These are phyloP conservation scores for Moelleriella libera DNA, from an alignment of 2,329 filamentous ascomycete genomes.

Conservation along the genomic window DNA sequence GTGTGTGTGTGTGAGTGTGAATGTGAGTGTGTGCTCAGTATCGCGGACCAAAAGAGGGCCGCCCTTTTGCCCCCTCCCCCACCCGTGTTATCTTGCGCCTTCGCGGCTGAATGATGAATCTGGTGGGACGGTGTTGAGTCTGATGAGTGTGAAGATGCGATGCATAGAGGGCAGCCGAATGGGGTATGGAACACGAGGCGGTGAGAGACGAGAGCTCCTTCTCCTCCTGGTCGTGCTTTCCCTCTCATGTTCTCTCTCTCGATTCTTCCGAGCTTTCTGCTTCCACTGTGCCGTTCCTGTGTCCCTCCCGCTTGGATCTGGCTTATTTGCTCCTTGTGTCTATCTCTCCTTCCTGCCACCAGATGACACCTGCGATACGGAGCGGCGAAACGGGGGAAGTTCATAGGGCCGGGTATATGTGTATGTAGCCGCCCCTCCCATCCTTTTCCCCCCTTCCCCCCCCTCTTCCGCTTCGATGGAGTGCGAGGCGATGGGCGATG, in stretches of 20 bases:
- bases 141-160: background rate
- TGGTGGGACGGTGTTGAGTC: background rate
- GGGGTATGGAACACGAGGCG: background rate
- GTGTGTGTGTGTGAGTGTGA: too few species aligned
- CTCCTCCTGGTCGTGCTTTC: background rate
- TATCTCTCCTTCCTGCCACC: too few species aligned
- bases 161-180: background rate
- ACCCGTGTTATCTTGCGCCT: background rate
- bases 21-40: background rate
- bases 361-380: too few species aligned
- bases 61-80: background rate
- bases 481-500: background rate
- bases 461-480: background rate
- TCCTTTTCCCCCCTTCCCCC: background rate
- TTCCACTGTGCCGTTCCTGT: too few species aligned
- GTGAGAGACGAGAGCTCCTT: constrained; percentile 1
- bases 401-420: too few species aligned
- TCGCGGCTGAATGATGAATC: background rate
- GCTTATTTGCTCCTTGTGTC: too few species aligned
- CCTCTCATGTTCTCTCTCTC: background rate
- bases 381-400: too few species aligned
- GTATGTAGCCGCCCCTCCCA: background rate
- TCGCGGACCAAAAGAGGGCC: background rate
- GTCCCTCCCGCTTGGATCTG: too few species aligned
- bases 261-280: too few species aligned